Evolutionary conservation across 768 basidiomycete species (phyloP).

Genomic region (Mycena epipterygia): DNA sequence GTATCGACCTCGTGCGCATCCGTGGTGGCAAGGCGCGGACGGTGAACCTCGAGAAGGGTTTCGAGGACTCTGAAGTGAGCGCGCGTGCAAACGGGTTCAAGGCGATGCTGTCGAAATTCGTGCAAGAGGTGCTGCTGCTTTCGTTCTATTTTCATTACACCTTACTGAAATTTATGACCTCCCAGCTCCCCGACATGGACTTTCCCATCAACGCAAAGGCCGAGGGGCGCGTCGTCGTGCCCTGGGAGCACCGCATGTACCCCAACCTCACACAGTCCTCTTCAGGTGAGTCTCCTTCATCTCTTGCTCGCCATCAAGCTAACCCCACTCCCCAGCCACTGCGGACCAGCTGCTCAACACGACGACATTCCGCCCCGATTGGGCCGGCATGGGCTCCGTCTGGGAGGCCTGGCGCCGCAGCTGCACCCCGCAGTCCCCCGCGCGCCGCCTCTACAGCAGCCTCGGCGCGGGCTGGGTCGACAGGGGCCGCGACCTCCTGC

Average conservation of each 20-base stretch:
- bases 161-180: not conserved
- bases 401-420: slow-evolving; percentile 98
- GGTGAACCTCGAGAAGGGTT: slow-evolving; percentile 50
- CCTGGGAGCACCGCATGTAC: slow-evolving; percentile 88
- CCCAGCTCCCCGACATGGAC: slow-evolving; percentile 92
- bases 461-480: slow-evolving; percentile 65
- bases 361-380: slow-evolving; percentile 66
- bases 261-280: slow-evolving; percentile 71
- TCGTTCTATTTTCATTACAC: not conserved
- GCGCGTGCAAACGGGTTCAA: slow-evolving; percentile 85
- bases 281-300: not conserved
- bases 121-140: slow-evolving; percentile 58
- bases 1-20: slow-evolving; percentile 90
- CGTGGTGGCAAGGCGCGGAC: slow-evolving; percentile 71
- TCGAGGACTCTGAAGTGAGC: slow-evolving; percentile 73
- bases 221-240: slow-evolving; percentile 93
- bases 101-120: slow-evolving; percentile 81
- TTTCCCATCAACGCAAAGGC: slow-evolving; percentile 94
- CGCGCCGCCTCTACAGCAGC: slow-evolving; percentile 87
- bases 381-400: slow-evolving; percentile 85
- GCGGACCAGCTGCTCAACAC: not conserved
- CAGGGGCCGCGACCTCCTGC: slow-evolving; percentile 16
- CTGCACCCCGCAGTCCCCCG: slow-evolving; percentile 82
- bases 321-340: not conserved
- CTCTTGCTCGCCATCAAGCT: not conserved